Percentiles rank a stretch among this genome's conserved stretches.
These are phyloP conservation scores for Boletellus emodensis DNA, from an alignment of 768 basidiomycete species.

Conservation along the genomic window DNA sequence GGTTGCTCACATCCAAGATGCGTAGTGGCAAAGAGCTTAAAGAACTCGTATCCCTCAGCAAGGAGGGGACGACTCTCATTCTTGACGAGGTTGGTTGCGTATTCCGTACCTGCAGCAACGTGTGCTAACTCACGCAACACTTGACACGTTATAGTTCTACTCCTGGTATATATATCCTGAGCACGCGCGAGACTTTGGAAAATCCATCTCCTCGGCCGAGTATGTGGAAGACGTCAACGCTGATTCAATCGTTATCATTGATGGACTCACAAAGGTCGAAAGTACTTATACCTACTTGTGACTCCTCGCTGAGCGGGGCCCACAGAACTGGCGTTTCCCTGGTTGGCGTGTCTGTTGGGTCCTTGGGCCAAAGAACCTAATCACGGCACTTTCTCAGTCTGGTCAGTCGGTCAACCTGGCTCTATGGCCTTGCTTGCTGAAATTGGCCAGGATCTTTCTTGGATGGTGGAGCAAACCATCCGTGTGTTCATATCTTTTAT, in stretches of 20 bases:
- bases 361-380: conserved; percentile 81
- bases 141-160: conserved; percentile 59
- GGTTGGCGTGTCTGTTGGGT: conserved; percentile 97
- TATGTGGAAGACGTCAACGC: conserved; percentile 85
- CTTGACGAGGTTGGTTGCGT: conserved; percentile 65
- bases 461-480: conserved; percentile 93
- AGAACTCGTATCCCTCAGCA: conserved; percentile 67
- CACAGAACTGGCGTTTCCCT: conserved; percentile 88
- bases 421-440: not conserved
- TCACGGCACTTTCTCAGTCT: conserved; percentile 89
- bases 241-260: conserved; percentile 81
- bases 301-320: conserved; percentile 9
- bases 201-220: conserved; percentile 75
- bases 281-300: not conserved
- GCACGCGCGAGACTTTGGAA: conserved; percentile 64
- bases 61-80: conserved; percentile 79
- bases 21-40: conserved; percentile 73
- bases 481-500: conserved; percentile 45
- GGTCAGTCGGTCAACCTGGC: conserved; percentile 35
- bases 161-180: conserved; percentile 95
- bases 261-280: conserved; percentile 84
- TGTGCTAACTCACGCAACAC: not conserved
- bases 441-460: conserved; percentile 66
- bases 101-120: not conserved
- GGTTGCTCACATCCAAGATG: conserved; percentile 7